Evolutionary conservation across 306 rosid species (phyloP).

Genomic region (Trichosanthes cucumerina): DNA sequence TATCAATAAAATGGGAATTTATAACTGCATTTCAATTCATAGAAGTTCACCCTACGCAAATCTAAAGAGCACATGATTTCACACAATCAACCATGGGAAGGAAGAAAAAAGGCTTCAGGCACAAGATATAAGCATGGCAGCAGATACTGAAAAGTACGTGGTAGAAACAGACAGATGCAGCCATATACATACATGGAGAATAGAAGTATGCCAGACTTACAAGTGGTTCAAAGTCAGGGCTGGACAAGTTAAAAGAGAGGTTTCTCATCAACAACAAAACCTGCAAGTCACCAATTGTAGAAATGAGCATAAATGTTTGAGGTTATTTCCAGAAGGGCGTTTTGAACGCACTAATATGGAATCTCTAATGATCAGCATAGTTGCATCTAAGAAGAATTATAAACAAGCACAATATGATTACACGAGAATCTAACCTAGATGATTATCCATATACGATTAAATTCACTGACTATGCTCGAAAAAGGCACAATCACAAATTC

Average conservation of each 20-base stretch:
- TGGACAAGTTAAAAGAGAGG: constrained; percentile 65
- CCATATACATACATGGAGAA: neutral
- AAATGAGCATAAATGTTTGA: neutral
- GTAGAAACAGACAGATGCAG: neutral
- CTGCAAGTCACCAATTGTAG: constrained; percentile 37
- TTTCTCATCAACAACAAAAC: constrained; percentile 81
- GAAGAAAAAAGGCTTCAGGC: neutral
- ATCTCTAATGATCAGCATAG: neutral
- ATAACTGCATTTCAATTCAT: neutral
- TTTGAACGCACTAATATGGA: neutral
- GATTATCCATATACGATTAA: neutral
- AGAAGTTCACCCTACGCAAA: neutral
- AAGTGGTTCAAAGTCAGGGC: constrained; percentile 59
- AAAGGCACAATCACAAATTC: neutral
- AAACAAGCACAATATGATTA: neutral
- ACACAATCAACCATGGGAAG: neutral
- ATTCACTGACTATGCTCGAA: neutral
- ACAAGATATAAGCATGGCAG: neutral
- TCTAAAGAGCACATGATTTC: neutral
- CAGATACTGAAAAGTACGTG: neutral
- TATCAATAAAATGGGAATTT: neutral
- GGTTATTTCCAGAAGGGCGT: neutral
- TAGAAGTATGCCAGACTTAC: constrained; percentile 30
- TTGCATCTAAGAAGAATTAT: neutral
- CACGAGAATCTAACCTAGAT: neutral